Evolutionary conservation across 306 rosid species (phyloP), one percentile per base, ranked within the genome.

Genomic region (Clitoria ternatea): DNA sequence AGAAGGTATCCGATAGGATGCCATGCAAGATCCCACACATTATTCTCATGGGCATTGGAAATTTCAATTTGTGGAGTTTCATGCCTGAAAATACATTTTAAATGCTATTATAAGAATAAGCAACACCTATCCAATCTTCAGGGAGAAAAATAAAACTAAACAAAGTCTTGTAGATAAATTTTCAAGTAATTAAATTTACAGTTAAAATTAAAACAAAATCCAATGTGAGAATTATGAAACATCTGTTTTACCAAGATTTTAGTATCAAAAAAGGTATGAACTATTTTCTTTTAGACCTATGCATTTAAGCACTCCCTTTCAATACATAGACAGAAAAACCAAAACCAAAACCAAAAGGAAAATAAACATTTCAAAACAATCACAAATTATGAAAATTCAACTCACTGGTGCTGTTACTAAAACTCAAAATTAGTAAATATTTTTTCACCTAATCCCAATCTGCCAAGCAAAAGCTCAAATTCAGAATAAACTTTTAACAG

Each of bases 21-120:
- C 99, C 99, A 94, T 19, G 96, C 97, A 77, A 94, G 97, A 80
- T 94, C 96, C 99, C 97, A 94, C 59, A 91, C 99, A 77, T 85
- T 89, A 75, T 89, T 89, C 70, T 94, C 99, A 71, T 94, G 99
- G 14, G 97, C 97, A 69, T 80, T 86, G 43, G 82, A 18, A 81
- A 94, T 87, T 85, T 94, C 99, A 77, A 91, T 80, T 83, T 94
- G 99, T 3, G 99, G 97, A 48, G 92, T 87, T 39, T 89, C 99
- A 68, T 90, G 99, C 84, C 99, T 94, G 96, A 42, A 65, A 80
- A 57, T 66, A 76, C 49, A 71, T 70, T n/a, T n/a, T 45, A 71
- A 61, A 30, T 61, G 50, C 37, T 40, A 70, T 26, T 50, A 63
- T 72, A 70, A 73, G 39, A 62, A 66, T 73, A 78, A 49, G 56